phyloP scores from a whole-genome alignment of 306 rosid genomes.

The Erythrophleum fordii region DNA sequence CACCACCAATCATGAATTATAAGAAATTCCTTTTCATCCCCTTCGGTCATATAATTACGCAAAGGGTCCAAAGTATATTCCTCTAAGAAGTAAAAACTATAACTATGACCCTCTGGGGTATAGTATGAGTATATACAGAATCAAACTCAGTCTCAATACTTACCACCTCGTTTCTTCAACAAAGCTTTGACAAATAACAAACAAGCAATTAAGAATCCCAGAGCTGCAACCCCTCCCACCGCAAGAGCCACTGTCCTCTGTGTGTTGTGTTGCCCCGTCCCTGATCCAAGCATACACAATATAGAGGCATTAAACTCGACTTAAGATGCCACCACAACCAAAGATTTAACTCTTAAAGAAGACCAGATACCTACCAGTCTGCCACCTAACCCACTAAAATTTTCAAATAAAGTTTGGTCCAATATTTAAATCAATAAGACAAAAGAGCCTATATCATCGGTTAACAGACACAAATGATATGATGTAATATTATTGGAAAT shows the following conservation, averaged over 20 bases:
- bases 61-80: constrained; percentile 43
- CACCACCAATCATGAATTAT: constrained; percentile 12
- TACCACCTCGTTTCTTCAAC: constrained; percentile 63
- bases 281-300: constrained; percentile 40
- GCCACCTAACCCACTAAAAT: constrained; percentile 32
- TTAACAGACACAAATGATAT: background rate
- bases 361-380: constrained; percentile 29
- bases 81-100: constrained; percentile 39
- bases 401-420: constrained; percentile 33
- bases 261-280: constrained; percentile 44
- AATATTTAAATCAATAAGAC: constrained; percentile 26
- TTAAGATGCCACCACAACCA: background rate
- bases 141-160: constrained; percentile 45
- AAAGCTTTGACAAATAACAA: constrained; percentile 59
- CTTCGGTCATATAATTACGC: constrained; percentile 43
- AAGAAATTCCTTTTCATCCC: constrained; percentile 18
- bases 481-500: background rate
- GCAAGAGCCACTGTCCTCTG: constrained; percentile 85
- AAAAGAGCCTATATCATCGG: background rate
- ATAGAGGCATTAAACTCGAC: constrained; percentile 1
- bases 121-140: background rate
- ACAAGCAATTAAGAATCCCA: constrained; percentile 77
- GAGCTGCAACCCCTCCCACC: constrained; percentile 86
- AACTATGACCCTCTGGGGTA: constrained; percentile 33
- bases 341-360: background rate